A percentile compares a stretch with the other conserved stretches of the same genome.
phyloP scores from a whole-genome alignment of 2,329 filamentous ascomycete species.

The Apiospora rasikravindrae region DNA sequence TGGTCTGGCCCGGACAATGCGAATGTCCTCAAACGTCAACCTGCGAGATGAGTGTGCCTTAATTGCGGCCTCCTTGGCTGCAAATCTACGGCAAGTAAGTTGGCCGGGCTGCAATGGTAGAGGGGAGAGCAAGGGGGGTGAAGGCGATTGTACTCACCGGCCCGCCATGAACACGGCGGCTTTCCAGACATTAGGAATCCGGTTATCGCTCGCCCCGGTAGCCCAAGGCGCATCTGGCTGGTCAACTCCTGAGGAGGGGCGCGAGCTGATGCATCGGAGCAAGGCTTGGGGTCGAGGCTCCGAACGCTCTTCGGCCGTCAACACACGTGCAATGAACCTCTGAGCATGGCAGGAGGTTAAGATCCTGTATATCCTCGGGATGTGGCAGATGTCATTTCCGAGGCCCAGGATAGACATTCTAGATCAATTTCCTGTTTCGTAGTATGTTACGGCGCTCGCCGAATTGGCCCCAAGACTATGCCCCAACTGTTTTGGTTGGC shows the following conservation, averaged over 20 bases:
- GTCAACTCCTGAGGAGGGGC: neutral
- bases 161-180: conserved; percentile 50
- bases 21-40: conserved; percentile 67
- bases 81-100: conserved; percentile 54
- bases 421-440: neutral
- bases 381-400: conserved; percentile 79
- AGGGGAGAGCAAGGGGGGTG: neutral
- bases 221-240: neutral
- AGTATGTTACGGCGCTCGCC: neutral
- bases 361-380: conserved; percentile 67
- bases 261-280: conserved; percentile 1
- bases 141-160: conserved; percentile 40
- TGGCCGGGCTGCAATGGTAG: neutral
- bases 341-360: conserved; percentile 49
- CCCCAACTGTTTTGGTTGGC: neutral
- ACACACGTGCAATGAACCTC: conserved; percentile 54
- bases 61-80: conserved; percentile 76
- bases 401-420: conserved; percentile 62
- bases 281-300: neutral
- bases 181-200: conserved; percentile 34
- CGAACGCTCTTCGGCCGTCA: conserved; percentile 39
- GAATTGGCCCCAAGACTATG: neutral
- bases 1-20: conserved; percentile 39
- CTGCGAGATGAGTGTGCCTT: conserved; percentile 69
- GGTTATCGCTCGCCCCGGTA: neutral